phyloP scores from a whole-genome alignment of 2,329 filamentous ascomycete species.

The Falciphora oryzae region DNA sequence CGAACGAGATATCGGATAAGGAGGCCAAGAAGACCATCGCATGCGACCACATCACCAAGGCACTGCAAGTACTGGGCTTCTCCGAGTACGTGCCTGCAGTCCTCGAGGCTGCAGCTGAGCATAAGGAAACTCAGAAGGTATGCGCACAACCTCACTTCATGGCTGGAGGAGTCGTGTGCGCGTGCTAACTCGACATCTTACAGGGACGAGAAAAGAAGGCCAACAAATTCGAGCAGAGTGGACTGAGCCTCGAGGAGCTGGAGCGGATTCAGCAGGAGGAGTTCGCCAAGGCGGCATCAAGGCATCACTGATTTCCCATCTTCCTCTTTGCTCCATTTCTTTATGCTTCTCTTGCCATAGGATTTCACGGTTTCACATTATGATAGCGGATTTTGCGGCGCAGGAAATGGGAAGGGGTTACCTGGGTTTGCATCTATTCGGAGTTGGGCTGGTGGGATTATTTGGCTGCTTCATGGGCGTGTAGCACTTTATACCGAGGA shows the following conservation, averaged over 20 bases:
- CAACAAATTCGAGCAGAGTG: slow-evolving; percentile 93
- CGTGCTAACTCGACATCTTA: slow-evolving; percentile 51
- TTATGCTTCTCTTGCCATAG: background rate
- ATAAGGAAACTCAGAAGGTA: slow-evolving; percentile 91
- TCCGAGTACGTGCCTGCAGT: slow-evolving; percentile 87
- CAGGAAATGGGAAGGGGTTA: background rate
- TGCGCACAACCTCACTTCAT: slow-evolving; percentile 24
- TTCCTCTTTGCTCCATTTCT: background rate
- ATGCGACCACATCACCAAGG: slow-evolving; percentile 94
- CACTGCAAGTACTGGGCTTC: slow-evolving; percentile 87
- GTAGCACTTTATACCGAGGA: background rate
- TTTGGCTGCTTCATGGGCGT: background rate
- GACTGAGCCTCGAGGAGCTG: slow-evolving; percentile 84
- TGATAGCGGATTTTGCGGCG: slow-evolving; percentile 3
- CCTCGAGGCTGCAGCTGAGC: slow-evolving; percentile 77
- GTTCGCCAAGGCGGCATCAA: slow-evolving; percentile 74
- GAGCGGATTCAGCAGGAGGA: slow-evolving; percentile 85
- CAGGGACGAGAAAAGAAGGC: slow-evolving; percentile 94
- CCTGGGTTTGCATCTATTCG: slow-evolving; percentile 7
- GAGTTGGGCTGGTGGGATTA: slow-evolving; percentile 7
- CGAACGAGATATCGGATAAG: slow-evolving; percentile 97
- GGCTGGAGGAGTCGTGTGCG: background rate
- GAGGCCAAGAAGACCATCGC: slow-evolving; percentile 99
- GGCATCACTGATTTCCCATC: slow-evolving; percentile 46
- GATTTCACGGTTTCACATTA: background rate